Base-by-base conservation (phyloP, 768 basidiomycete species). In the Tephrocybe sp. region DNA sequence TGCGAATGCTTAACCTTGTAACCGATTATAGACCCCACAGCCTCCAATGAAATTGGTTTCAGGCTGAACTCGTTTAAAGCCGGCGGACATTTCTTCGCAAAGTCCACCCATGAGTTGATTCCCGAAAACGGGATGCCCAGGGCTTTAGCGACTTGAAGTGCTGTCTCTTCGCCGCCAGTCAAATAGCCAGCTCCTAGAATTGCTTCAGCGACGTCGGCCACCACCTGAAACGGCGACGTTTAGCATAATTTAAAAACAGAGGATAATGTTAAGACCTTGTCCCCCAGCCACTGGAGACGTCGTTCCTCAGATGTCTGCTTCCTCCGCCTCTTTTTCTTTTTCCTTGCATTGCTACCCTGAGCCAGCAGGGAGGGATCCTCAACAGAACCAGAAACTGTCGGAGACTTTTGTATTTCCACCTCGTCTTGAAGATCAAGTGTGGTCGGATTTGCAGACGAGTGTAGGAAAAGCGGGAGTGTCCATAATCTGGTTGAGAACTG, bases 181-280 rank as follows among this genome's bases (percentile, higher is more conserved):
- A 88, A 72, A 62, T 84, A 92, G 4, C 87, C 89, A 14, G 90
- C 91, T 31, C 86, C 92, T 22, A 92, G 82, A 52, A 93, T 82
- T 3, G 92, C 89, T 67, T 94, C 92, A 8, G 82, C 79, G 38
- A 92, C 87, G 67, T 94, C 92, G 43, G 92, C 91, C 23, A 92
- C 74, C 17, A 83, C 81, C 91, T 92, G 48, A 32, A 39, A 23
- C 36, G 32, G 23, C 30, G 20, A 3, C 19, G 9, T 32, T 47
- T 16, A 60, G 14, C 34, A 26, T 22, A n/a, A 23, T 42, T 22
- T 38, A n/a, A 40, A 35, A 45, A 32, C 7, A 23, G 2, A 14
- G 6, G 38, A 16, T 13, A 53, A 17, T 31, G n/a, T 30, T 33
- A 23, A 23, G 35, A 87, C 90, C 82, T 92, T 92, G 69, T 92